These are phyloP conservation scores for Hyphodiscus hymeniophilus DNA, from an alignment of 495 filamentous ascomycete species.

Conservation along the genomic window DNA sequence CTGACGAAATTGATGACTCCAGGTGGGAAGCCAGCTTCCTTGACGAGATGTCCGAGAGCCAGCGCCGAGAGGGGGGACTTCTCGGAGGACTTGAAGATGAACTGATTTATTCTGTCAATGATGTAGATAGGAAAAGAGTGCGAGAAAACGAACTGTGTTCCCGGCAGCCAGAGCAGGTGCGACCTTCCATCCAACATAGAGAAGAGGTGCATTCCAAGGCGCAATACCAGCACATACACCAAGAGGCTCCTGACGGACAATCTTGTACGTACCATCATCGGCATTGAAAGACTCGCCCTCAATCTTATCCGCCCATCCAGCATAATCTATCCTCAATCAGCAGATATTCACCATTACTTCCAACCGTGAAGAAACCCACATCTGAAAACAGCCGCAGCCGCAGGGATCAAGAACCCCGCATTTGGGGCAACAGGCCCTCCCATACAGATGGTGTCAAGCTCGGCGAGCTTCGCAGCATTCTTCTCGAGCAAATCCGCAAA, in stretches of 20 bases:
- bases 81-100: constrained; percentile 32
- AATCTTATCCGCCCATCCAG: constrained; percentile 8
- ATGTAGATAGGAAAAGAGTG: not conserved
- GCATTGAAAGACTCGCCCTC: not conserved
- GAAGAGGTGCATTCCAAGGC: constrained; percentile 43
- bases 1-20: constrained; percentile 33
- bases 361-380: not conserved
- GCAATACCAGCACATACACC: constrained; percentile 33
- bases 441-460: not conserved
- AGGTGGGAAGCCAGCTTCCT: constrained; percentile 24
- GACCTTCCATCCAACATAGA: constrained; percentile 34
- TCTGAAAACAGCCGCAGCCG: not conserved
- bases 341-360: not conserved
- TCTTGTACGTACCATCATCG: constrained; percentile 13
- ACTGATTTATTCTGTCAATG: constrained; percentile 3
- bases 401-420: not conserved
- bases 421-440: not conserved
- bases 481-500: not conserved
- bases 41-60: constrained; percentile 22
- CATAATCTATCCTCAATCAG: not conserved
- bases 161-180: constrained; percentile 37
- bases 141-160: constrained; percentile 24
- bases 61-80: constrained; percentile 29
- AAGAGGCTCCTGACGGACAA: constrained; percentile 24
- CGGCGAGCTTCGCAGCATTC: not conserved